Evolutionary conservation across 1,139 yeast genomes (phyloP), one percentile per base, ranked within the genome.

Genomic region (Taiozyma sp.): DNA sequence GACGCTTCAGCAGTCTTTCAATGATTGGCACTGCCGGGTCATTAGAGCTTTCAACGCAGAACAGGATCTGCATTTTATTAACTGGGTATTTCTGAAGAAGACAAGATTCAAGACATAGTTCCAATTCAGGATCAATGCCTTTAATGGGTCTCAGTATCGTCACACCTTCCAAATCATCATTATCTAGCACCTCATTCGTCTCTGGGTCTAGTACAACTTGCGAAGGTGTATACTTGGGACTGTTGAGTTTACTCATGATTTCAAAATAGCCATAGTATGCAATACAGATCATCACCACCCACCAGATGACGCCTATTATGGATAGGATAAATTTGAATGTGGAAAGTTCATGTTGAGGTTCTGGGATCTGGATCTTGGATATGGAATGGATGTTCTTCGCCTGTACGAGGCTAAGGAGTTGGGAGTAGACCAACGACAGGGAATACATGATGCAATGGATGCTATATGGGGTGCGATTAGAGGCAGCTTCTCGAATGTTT

Each of bases 141-240:
- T 88, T 87, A 50, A 91, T 74, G 0, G 97, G 97, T 36, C 97
- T 72, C 46, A 90, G 67, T 44, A 91, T 87, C 2, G 93, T 81
- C 9, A 91, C 96, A 4, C 95, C 91, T 60, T 80, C 87, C 12
- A 69, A 55, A 9, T 60, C 54, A 8, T 61, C 59, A 6, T 54
- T 36, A 41, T 58, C 60, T 2, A 50, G 16, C 2, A 56, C 46
- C 19, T 50, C 48, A 13, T 51, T 46, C 9, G 43, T 40, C 19
- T 24, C 43, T 8, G 42, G 6, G 41, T 46, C 50, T 10, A 54
- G 10, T 4, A 43, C 19, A 2, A 48, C 45, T 2, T 46, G 29
- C n/a, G 14, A 14, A 1, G 64, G 64, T 6, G 24, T 50, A 19
- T 45, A 40, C 47, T 60, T 62, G 8, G 55, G 41, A 12, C 49